Base-by-base conservation (phyloP, 2,329 filamentous ascomycete genomes). In the Paracoccidioides brasiliensis region DNA sequence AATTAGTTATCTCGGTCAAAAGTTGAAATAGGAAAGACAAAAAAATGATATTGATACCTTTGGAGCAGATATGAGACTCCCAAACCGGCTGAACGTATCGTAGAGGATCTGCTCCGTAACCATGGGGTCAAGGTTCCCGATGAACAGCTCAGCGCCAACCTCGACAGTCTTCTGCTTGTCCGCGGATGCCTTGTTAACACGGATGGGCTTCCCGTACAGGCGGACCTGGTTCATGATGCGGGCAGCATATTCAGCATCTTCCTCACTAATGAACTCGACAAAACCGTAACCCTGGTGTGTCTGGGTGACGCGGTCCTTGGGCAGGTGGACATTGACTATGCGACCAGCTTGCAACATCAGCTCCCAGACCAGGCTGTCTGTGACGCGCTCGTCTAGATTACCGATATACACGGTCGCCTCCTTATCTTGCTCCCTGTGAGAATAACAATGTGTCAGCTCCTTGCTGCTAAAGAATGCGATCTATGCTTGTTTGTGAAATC, bases 241-340 rank as follows among this genome's bases (percentile, higher is more conserved):
- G 64, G 90, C 87, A 28, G 93, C 91, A 75, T 98, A 98, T 70
- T 97, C 93, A 64, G 93, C 93, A 71, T 96, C 93, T 66, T 90
- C 84, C 69, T 95, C 90, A 63, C 86, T 90, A 67, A 90, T 91
- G 72, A 96, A 98, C 73, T 98, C 93, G 72, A 98, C 93, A 73
- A 98, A 98, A 65, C 93, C 93, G 77, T 96, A 98, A 64, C 93
- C 93, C 74, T 97, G 93, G 72, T 98, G 93, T 56, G 85, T 86
- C 68, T 96, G 90, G 49, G 93, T 96, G 64, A 98, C 93, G 70
- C 93, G 88, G 72, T 98, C 93, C 78, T 96, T 95, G 55, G 93
- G 93, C 68, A 98, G 84, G 74, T 98, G 93, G 60, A 98, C 91
- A 73, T 97, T 97, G 68, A 95, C 88, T 65, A 98, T 94, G 64